phyloP scores from a whole-genome alignment of 768 basidiomycete genomes.

The Rhizopogon rudus region DNA sequence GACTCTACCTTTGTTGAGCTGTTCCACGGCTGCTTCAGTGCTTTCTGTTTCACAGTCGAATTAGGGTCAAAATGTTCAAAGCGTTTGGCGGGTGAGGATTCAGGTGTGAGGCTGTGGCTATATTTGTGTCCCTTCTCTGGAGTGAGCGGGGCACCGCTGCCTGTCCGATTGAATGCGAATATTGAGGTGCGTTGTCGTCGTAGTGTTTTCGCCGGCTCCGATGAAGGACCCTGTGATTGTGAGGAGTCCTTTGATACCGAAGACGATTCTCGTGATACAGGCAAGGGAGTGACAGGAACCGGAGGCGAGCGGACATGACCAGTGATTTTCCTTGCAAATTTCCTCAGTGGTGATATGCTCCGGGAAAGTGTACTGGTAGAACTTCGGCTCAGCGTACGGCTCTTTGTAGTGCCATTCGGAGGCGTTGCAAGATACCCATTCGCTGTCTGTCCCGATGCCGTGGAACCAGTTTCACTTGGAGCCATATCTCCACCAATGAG shows the following conservation, averaged over 20 bases:
- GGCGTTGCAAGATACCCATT: slow-evolving; percentile 68
- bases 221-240: slow-evolving; percentile 33
- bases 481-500: slow-evolving; percentile 45
- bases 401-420: slow-evolving; percentile 36
- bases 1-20: slow-evolving; percentile 68
- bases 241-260: slow-evolving; percentile 9
- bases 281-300: slow-evolving; percentile 41
- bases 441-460: slow-evolving; percentile 49
- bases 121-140: slow-evolving; percentile 64
- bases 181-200: slow-evolving; percentile 64
- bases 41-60: slow-evolving; percentile 35
- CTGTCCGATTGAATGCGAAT: slow-evolving; percentile 44
- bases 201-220: slow-evolving; percentile 42
- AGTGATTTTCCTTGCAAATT: slow-evolving; percentile 68
- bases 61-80: slow-evolving; percentile 19
- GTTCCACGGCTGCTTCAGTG: slow-evolving; percentile 64
- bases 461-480: slow-evolving; percentile 69
- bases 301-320: slow-evolving; percentile 36
- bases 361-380: slow-evolving; percentile 56
- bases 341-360: slow-evolving; percentile 78
- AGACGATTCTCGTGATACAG: slow-evolving; percentile 34
- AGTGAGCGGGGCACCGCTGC: slow-evolving; percentile 39
- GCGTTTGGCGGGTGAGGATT: slow-evolving; percentile 51
- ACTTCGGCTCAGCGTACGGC: slow-evolving; percentile 37
- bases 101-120: slow-evolving; percentile 67